These are phyloP conservation scores for Daldinia childiae DNA, from an alignment of 495 filamentous ascomycete genomes.

Conservation along the genomic window DNA sequence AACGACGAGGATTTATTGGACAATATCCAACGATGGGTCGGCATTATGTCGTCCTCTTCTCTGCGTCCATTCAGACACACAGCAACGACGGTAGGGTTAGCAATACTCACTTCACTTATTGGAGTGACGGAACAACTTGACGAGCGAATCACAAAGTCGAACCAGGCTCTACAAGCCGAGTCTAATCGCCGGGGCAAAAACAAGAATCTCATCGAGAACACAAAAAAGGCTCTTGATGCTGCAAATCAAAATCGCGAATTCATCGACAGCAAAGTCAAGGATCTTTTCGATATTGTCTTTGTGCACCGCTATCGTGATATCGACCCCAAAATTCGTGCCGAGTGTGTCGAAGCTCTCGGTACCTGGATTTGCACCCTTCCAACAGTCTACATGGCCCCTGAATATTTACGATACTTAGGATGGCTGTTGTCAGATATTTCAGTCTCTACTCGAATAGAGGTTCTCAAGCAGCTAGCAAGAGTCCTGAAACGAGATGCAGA, in stretches of 20 bases:
- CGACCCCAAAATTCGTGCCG: slow-evolving; percentile 83
- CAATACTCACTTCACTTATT: slow-evolving; percentile 75
- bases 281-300: slow-evolving; percentile 89
- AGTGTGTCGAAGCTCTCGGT: slow-evolving; percentile 84
- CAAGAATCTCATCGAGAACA: slow-evolving; percentile 68
- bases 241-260: slow-evolving; percentile 69
- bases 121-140: slow-evolving; percentile 76
- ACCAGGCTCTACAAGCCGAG: slow-evolving; percentile 81
- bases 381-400: slow-evolving; percentile 84
- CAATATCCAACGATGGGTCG: slow-evolving; percentile 86
- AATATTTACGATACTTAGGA: slow-evolving; percentile 90
- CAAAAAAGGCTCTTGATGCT: slow-evolving; percentile 71
- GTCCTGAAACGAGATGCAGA: slow-evolving; percentile 82
- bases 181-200: slow-evolving; percentile 75
- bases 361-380: slow-evolving; percentile 86
- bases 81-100: slow-evolving; percentile 79
- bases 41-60: slow-evolving; percentile 81
- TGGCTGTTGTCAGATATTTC: slow-evolving; percentile 89
- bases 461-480: slow-evolving; percentile 79
- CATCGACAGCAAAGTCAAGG: slow-evolving; percentile 74
- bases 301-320: slow-evolving; percentile 95
- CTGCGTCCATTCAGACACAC: slow-evolving; percentile 94
- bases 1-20: slow-evolving; percentile 78
- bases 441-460: slow-evolving; percentile 73
- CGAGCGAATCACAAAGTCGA: slow-evolving; percentile 72